Conservation (phyloP, 192 early-diverging fungal genomes). For the Gigaspora rosea region DNA sequence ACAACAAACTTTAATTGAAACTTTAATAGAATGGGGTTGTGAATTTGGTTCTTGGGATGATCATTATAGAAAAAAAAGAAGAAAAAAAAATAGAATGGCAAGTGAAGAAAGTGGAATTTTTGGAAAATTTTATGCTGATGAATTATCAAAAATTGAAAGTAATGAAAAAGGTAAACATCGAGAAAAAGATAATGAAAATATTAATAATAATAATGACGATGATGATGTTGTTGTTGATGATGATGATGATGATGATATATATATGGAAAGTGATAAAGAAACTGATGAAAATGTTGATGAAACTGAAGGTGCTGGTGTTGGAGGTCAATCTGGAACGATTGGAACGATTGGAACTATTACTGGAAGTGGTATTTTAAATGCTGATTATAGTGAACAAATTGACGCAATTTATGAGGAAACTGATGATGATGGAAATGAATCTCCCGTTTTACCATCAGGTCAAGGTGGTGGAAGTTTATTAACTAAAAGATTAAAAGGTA, state of each 20-base stretch:
- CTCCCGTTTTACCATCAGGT: no score
- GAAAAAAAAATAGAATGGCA: neutral
- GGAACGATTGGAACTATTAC: neutral
- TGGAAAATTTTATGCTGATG: neutral
- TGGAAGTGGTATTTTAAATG: neutral
- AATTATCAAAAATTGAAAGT: neutral
- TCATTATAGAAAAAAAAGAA: neutral
- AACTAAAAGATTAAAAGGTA: no score
- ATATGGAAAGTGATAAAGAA: neutral
- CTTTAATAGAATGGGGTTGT: neutral
- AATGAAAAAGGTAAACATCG: neutral
- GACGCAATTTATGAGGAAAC: no score
- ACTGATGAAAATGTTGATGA: conserved; percentile 4
- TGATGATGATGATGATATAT: neutral
- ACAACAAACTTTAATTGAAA: neutral
- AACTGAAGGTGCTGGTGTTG: neutral
- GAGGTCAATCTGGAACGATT: neutral
- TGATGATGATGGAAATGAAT: no score
- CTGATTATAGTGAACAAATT: no score
- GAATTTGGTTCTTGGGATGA: no score
- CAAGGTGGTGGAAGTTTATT: no score
- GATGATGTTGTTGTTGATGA: no score
- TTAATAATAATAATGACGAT: no score
- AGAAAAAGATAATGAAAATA: neutral
- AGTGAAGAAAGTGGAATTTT: neutral